These are phyloP conservation scores for Cicer arietinum DNA, from an alignment of 306 rosid species.

Conservation along the genomic window DNA sequence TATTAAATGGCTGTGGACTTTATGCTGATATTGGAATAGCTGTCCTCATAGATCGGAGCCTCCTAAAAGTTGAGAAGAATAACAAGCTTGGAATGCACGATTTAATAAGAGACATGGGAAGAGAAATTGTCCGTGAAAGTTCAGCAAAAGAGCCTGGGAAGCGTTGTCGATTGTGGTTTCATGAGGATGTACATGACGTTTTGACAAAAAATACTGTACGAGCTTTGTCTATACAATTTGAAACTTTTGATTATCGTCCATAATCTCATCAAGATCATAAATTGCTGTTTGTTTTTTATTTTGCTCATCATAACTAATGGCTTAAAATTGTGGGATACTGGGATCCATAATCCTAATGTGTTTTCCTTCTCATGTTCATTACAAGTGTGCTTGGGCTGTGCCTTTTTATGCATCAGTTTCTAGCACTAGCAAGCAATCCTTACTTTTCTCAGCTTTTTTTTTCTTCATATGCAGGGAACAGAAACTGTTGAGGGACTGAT, in stretches of 20 bases:
- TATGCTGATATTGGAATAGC: constrained; percentile 43
- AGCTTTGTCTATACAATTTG: background rate
- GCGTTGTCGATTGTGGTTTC: constrained; percentile 40
- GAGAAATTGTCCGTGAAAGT: constrained; percentile 40
- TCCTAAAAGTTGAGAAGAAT: constrained; percentile 30
- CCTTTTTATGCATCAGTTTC: background rate
- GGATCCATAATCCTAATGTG: background rate
- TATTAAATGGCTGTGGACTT: constrained; percentile 44
- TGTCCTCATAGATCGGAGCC: constrained; percentile 44
- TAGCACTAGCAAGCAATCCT: background rate
- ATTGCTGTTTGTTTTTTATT: constrained; percentile 7
- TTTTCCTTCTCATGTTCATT: background rate
- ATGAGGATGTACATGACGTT: constrained; percentile 28
- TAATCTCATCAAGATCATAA: constrained; percentile 4
- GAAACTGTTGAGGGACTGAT: constrained; percentile 29
- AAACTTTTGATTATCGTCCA: background rate
- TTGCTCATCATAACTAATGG: background rate
- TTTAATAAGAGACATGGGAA: constrained; percentile 51
- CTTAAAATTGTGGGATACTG: background rate
- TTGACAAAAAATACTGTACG: constrained; percentile 29
- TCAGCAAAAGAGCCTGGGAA: constrained; percentile 24
- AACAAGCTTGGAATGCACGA: constrained; percentile 42
- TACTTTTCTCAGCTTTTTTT: background rate
- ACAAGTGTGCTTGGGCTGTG: background rate
- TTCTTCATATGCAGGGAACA: constrained; percentile 40